Conservation (phyloP, 768 basidiomycete species). For the Sporobolomyces phaffii region DNA sequence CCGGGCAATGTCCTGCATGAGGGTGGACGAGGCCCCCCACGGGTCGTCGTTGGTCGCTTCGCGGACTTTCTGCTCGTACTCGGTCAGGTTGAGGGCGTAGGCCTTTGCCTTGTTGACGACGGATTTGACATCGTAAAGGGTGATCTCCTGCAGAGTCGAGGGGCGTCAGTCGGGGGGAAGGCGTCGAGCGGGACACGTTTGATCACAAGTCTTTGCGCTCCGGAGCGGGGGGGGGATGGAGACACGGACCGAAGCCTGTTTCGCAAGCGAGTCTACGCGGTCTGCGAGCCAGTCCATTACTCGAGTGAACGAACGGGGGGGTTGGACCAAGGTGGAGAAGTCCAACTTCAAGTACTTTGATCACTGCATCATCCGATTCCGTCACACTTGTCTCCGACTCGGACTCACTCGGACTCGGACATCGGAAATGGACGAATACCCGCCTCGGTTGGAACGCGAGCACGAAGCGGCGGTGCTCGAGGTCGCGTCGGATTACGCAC, state of each 20-base stretch:
- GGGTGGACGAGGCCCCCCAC: slow-evolving; percentile 94
- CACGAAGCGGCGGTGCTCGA: slow-evolving; percentile 15
- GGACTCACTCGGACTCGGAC: too few relatives aligned
- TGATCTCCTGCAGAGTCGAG: slow-evolving; percentile 31
- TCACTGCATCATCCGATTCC: too few relatives aligned
- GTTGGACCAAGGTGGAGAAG: neutral
- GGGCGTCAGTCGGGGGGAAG: neutral
- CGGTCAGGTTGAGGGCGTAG: slow-evolving; percentile 80
- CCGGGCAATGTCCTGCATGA: slow-evolving; percentile 98
- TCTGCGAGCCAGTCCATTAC: slow-evolving; percentile 30
- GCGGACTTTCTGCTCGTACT: slow-evolving; percentile 92
- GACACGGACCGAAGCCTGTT: slow-evolving; percentile 30
- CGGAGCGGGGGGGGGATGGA: neutral
- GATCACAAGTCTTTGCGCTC: too few relatives aligned
- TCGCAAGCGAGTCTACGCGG: slow-evolving; percentile 17
- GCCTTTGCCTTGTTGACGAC: slow-evolving; percentile 71
- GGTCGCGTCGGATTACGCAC: slow-evolving; percentile 62
- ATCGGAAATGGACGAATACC: neutral
- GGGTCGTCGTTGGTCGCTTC: slow-evolving; percentile 98
- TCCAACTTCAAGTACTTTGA: too few relatives aligned
- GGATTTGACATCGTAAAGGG: slow-evolving; percentile 36
- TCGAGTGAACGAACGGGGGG: neutral
- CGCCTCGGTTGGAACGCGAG: neutral
- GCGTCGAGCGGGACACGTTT: neutral
- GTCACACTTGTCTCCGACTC: too few relatives aligned